Conservation (phyloP, 1,284 basidiomycete genomes). For the Schizophyllum amplum region DNA sequence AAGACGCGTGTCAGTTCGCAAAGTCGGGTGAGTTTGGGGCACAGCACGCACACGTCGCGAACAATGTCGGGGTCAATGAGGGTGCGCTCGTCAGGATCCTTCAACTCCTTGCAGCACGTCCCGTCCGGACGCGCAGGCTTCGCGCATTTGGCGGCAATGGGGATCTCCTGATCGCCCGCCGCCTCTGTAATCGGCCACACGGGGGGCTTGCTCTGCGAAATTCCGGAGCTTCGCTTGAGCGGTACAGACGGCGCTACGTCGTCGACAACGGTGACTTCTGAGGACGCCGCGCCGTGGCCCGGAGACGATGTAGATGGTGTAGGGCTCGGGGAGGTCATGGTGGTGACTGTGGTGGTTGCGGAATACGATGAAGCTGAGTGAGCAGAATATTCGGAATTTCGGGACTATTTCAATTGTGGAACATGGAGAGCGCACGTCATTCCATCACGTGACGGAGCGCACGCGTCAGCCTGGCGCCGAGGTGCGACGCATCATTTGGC, state of each 20-base stretch:
- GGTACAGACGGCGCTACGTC: neutral
- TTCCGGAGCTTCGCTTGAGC: neutral
- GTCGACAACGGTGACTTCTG: neutral
- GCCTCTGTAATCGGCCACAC: constrained; percentile 54
- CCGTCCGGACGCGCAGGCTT: constrained; percentile 46
- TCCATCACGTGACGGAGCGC: neutral
- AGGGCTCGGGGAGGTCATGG: neutral
- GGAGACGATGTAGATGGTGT: neutral
- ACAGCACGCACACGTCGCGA: constrained; percentile 72
- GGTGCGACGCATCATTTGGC: too few relatives aligned
- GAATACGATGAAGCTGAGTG: neutral
- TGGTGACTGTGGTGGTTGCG: neutral
- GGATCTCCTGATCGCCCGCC: constrained; percentile 28
- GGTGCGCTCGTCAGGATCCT: constrained; percentile 65
- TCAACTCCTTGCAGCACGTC: constrained; percentile 79
- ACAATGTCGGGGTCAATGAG: constrained; percentile 82
- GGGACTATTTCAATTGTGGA: neutral
- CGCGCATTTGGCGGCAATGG: constrained; percentile 53
- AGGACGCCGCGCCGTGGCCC: neutral
- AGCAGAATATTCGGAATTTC: neutral
- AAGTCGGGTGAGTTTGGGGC: constrained; percentile 1
- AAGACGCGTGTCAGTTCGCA: constrained; percentile 6
- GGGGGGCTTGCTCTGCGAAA: constrained; percentile 30
- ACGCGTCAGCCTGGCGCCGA: too few relatives aligned
- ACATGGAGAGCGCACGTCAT: neutral